phyloP scores from a whole-genome alignment of 1,139 yeast species.

The Pichia sp. region DNA sequence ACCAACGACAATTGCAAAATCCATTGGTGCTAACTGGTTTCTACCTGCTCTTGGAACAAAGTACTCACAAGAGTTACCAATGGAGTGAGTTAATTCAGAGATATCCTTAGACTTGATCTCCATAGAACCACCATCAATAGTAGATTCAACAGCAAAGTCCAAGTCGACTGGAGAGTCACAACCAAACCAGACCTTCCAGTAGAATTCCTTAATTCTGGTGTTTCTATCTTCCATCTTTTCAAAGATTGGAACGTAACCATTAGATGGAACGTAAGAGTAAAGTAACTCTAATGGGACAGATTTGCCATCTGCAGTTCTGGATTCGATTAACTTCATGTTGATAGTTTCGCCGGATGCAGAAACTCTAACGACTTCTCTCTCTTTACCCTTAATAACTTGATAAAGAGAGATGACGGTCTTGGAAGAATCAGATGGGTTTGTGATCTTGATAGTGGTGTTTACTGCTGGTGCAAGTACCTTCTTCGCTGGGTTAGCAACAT shows the following conservation, averaged over 20 bases:
- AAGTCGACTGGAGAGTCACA: conserved; percentile 48
- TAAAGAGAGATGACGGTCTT: conserved; percentile 57
- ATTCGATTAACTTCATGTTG: conserved; percentile 72
- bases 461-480: conserved; percentile 72
- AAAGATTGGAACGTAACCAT: conserved; percentile 91
- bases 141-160: conserved; percentile 52
- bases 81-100: conserved; percentile 92
- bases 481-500: conserved; percentile 70
- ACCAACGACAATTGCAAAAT: conserved; percentile 95
- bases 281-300: conserved; percentile 73
- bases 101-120: conserved; percentile 71
- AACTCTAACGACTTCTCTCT: conserved; percentile 62
- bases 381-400: conserved; percentile 69
- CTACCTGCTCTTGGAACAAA: conserved; percentile 86
- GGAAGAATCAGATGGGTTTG: conserved; percentile 40
- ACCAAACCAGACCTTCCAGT: conserved; percentile 98
- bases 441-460: conserved; percentile 59
- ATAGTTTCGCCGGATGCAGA: conserved; percentile 43
- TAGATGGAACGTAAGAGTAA: conserved; percentile 72
- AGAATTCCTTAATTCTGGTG: conserved; percentile 86
- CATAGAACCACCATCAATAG: conserved; percentile 64
- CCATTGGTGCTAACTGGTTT: conserved; percentile 93
- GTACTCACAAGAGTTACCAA: conserved; percentile 95
- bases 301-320: conserved; percentile 71
- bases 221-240: conserved; percentile 91